Base-by-base conservation (phyloP, 306 rosid genomes). In the Pachyrhizus erosus region DNA sequence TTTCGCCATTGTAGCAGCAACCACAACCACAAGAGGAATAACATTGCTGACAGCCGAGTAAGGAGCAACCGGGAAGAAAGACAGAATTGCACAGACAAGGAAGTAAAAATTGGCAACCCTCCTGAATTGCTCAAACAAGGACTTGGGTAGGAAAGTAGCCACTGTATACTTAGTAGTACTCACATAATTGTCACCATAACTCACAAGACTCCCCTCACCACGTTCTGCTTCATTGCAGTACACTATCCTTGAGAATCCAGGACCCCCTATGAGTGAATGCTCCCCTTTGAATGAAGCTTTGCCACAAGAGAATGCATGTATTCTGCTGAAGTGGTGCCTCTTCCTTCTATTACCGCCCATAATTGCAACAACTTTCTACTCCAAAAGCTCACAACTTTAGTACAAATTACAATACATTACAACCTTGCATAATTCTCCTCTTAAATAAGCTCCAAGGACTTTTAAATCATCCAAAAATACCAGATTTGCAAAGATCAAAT, bases 51-150 rank as follows among this genome's bases (percentile, higher is more conserved):
- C 81, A 8, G 98, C 83, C 0, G 98, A 79, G 86, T 90, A 95
- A 46, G 99, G 99, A 1, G 99, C 86, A 10, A 93, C 94, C 0
- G 98, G 88, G 18, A 89, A 87, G 64, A 93, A 91, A 31, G 98
- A 88, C 72, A 93, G 12, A 27, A 90, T 73, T 31, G 98, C 97
- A 85, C 97, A 90, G 24, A 95, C 54, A 75, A 95, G 98, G 87
- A 95, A 95, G 69, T 91, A 95, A 2, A 90, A 13, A 81, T 95
- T 95, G 62, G 98, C 99, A 69, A 93, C 97, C 43, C 99, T 83
- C 80, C 99, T 85, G 71, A 95, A 95, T 75, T 95, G 99, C 89
- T 95, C 99, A 82, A 91, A 95, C 88, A 93, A 57, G 0, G 99
- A 89, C 69, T 90, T 93, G 15, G 99, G 99, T 1, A 95, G 70